Conservation (phyloP, 2,329 filamentous ascomycete species). For the Beauveria pseudobassiana region DNA sequence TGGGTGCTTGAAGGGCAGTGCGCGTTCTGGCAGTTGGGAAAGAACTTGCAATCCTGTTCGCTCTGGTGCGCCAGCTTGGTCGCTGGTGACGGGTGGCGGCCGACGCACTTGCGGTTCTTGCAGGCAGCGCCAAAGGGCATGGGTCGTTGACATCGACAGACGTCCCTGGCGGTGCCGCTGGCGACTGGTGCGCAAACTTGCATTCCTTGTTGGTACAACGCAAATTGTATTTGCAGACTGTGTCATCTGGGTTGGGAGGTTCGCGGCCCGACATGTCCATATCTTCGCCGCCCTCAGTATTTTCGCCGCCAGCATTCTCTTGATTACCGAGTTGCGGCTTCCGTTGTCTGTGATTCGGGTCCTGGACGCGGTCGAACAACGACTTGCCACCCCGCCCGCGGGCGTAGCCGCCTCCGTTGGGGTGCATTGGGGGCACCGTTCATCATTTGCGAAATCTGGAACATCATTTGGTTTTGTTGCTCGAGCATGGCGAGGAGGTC, state of each 20-base stretch:
- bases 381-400: constrained; percentile 44
- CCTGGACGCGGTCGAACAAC: constrained; percentile 68
- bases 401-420: constrained; percentile 33
- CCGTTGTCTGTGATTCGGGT: constrained; percentile 40
- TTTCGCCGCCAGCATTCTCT: constrained; percentile 27
- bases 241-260: constrained; percentile 53
- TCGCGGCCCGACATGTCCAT: constrained; percentile 55
- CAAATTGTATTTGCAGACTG: constrained; percentile 82
- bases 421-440: constrained; percentile 53
- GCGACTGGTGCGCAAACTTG: constrained; percentile 89
- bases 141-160: constrained; percentile 71
- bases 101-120: constrained; percentile 92
- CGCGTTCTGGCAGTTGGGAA: constrained; percentile 82
- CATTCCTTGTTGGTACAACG: constrained; percentile 84
- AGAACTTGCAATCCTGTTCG: constrained; percentile 85
- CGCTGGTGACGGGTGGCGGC: constrained; percentile 85
- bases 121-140: constrained; percentile 84
- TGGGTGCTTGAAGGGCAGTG: constrained; percentile 81
- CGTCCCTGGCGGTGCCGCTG: constrained; percentile 71
- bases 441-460: constrained; percentile 59
- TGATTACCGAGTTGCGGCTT: constrained; percentile 34
- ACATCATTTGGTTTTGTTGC: constrained; percentile 82
- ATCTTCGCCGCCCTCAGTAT: constrained; percentile 45
- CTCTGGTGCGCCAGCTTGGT: constrained; percentile 69
- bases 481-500: constrained; percentile 71